These are phyloP conservation scores for Neonectria magnoliae DNA, from an alignment of 2,329 filamentous ascomycete genomes.

Conservation along the genomic window DNA sequence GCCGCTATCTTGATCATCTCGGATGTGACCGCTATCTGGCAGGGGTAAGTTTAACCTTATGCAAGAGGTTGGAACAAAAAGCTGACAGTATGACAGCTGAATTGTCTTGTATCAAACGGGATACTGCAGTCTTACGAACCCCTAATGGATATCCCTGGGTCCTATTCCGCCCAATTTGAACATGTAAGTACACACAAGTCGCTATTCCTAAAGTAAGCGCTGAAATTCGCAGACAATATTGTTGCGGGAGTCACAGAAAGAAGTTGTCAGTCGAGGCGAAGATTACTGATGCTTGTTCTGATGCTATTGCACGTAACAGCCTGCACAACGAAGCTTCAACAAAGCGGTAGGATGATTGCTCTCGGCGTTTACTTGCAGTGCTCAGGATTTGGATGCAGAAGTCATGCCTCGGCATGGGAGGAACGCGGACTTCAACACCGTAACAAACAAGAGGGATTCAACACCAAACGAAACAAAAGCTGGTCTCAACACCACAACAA, in stretches of 20 bases:
- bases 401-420: not conserved
- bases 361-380: not conserved
- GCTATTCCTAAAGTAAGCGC: not conserved
- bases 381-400: not conserved
- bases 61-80: rapidly evolving
- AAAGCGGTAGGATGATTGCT: too few relatives aligned
- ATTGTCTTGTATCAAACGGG: constrained; percentile 64
- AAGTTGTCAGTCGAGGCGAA: constrained; percentile 62
- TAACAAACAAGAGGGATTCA: not conserved
- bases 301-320: not conserved
- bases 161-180: constrained; percentile 73
- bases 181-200: constrained; percentile 49
- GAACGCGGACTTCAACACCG: not conserved
- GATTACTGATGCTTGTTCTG: constrained; percentile 55
- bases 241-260: constrained; percentile 56
- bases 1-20: constrained; percentile 72
- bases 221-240: constrained; percentile 55
- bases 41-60: constrained; percentile 54
- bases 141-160: constrained; percentile 66
- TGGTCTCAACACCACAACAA: too few relatives aligned
- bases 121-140: constrained; percentile 67
- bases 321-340: not conserved
- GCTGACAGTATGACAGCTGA: constrained; percentile 56
- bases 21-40: constrained; percentile 67
- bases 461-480: not conserved